Conservation (phyloP, 2,329 filamentous ascomycete species). For the Pseudopithomyces chartarum region DNA sequence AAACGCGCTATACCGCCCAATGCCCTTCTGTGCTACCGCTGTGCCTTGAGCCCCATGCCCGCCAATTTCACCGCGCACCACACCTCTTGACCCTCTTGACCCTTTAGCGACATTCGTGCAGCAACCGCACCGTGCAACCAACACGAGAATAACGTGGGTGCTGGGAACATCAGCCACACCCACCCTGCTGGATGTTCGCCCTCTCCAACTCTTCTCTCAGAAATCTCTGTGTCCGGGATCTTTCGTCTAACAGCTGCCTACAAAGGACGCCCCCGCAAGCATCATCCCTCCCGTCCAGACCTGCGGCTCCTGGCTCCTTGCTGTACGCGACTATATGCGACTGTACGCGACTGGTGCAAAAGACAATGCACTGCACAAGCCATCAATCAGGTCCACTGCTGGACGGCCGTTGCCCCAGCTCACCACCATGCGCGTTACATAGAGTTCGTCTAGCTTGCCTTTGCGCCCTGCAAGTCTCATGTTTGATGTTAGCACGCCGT, state of each 20-base stretch:
- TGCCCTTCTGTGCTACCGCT: neutral
- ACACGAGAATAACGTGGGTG: conserved; percentile 2
- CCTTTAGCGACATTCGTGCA: neutral
- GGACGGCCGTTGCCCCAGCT: neutral
- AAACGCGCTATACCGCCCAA: conserved; percentile 4
- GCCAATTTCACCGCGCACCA: neutral
- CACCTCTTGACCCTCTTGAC: neutral
- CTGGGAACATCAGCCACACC: conserved; percentile 6
- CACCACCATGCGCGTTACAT: neutral
- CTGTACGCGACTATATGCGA: neutral
- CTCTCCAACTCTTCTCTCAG: neutral
- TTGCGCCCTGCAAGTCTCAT: neutral
- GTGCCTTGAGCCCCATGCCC: neutral
- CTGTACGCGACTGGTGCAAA: neutral
- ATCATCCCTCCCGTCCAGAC: conserved; percentile 2
- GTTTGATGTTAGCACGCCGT: neutral
- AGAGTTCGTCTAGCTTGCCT: neutral
- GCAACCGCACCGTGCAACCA: neutral
- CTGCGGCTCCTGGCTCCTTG: conserved; percentile 3
- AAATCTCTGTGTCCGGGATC: conserved; percentile 1
- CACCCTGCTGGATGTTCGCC: neutral
- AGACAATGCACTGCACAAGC: neutral
- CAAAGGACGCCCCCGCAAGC: neutral
- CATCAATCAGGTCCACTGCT: neutral
- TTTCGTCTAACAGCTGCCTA: neutral